phyloP scores from a whole-genome alignment of 106 monocot genomes.

The Allium fistulosum region DNA sequence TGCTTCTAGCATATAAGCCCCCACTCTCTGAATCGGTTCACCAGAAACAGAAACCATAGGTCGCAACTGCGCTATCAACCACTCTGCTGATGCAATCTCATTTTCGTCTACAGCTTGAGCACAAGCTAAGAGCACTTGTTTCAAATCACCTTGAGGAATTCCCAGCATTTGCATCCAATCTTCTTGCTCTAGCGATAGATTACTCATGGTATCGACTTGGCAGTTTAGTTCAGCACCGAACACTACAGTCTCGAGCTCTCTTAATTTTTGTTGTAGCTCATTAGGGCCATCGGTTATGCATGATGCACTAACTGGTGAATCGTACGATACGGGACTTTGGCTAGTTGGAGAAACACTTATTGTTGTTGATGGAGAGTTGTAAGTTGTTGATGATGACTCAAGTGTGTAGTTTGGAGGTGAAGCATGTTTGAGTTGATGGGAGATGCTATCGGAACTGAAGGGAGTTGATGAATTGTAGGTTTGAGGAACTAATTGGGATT shows the following conservation, averaged over 20 bases:
- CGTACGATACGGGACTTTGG: constrained; percentile 50
- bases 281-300: constrained; percentile 75
- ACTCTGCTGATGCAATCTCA: constrained; percentile 21
- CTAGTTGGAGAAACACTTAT: constrained; percentile 30
- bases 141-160: constrained; percentile 57
- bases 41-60: constrained; percentile 90
- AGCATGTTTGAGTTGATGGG: constrained; percentile 7
- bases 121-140: constrained; percentile 53
- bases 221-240: constrained; percentile 48
- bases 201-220: constrained; percentile 19
- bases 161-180: constrained; percentile 39
- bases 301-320: constrained; percentile 59
- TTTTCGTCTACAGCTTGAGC: constrained; percentile 68
- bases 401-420: constrained; percentile 39
- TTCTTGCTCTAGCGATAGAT: constrained; percentile 26
- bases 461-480: constrained; percentile 15
- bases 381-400: constrained; percentile 30
- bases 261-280: constrained; percentile 54
- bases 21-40: constrained; percentile 65
- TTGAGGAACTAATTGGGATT: constrained; percentile 13
- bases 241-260: constrained; percentile 67
- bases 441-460: constrained; percentile 13
- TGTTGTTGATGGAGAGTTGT: constrained; percentile 36
- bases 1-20: constrained; percentile 85
- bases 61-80: constrained; percentile 42